Evolutionary conservation across 352 stramenopile genomes (phyloP).

Genomic region (Aphanomyces invadans): DNA sequence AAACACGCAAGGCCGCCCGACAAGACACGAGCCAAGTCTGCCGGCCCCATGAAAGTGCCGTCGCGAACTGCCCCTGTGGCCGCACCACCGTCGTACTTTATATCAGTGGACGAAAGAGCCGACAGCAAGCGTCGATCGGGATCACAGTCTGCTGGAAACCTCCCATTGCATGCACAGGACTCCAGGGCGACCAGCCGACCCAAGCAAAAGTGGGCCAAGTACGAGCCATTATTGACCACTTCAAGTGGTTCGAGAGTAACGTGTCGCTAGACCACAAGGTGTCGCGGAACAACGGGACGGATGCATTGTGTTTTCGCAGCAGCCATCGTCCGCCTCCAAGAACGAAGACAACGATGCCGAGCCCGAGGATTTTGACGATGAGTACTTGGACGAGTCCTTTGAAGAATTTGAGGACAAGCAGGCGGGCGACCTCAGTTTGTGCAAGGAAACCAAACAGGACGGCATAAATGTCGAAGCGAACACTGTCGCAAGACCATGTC

Average conservation of each 20-base stretch:
- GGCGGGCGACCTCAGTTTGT: neutral
- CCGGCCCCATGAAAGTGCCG: constrained; percentile 12
- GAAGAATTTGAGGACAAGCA: constrained; percentile 67
- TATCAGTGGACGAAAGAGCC: neutral
- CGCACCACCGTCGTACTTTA: neutral
- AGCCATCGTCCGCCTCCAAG: constrained; percentile 24
- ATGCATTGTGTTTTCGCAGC: constrained; percentile 19
- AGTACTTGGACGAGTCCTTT: constrained; percentile 76
- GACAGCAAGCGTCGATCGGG: neutral
- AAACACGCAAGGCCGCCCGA: constrained; percentile 1
- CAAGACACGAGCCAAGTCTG: constrained; percentile 18
- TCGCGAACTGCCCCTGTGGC: neutral
- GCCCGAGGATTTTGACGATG: constrained; percentile 34
- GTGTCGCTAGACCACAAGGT: constrained; percentile 20
- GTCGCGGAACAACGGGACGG: constrained; percentile 14
- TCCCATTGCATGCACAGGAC: constrained; percentile 2
- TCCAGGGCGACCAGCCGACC: neutral
- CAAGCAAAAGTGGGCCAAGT: constrained; percentile 24
- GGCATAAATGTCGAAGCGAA: too few species aligned
- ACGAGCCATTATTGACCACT: too few species aligned
- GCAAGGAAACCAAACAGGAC: neutral
- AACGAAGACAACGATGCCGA: constrained; percentile 24
- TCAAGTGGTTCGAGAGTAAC: too few species aligned
- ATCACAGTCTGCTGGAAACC: constrained; percentile 6
- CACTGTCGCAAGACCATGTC: too few species aligned